Evolutionary conservation across 23 red algal species (phyloP).

Genomic region (Gracilaria caudata): DNA sequence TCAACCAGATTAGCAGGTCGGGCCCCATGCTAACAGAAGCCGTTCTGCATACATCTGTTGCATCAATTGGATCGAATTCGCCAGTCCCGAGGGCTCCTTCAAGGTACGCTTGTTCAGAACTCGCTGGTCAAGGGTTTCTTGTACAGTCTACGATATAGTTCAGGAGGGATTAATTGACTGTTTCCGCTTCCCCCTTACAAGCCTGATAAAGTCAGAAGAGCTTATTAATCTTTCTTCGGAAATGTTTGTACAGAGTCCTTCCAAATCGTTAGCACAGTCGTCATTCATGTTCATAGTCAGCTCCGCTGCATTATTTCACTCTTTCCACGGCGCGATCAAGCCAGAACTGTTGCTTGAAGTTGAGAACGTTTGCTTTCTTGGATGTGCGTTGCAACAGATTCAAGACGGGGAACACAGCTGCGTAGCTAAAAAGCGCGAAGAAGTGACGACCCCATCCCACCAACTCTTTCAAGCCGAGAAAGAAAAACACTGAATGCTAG

Average conservation of each 20-base stretch:
- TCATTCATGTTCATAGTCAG: slow-evolving; percentile 22
- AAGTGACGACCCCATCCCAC: slow-evolving; percentile 63
- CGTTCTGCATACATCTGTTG: too few species aligned
- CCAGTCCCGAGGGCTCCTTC: too few species aligned
- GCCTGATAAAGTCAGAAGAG: too few species aligned
- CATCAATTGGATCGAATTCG: too few species aligned
- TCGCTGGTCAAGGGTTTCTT: slow-evolving; percentile 19
- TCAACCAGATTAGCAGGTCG: too few species aligned
- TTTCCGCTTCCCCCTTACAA: neutral
- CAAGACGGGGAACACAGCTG: slow-evolving; percentile 29
- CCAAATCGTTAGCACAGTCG: too few species aligned
- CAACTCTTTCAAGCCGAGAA: slow-evolving; percentile 62
- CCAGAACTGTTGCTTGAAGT: slow-evolving; percentile 30
- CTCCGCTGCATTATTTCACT: slow-evolving; percentile 45
- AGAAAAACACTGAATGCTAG: slow-evolving; percentile 52
- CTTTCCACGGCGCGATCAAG: slow-evolving; percentile 48
- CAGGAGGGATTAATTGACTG: neutral
- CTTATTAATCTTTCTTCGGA: too few species aligned
- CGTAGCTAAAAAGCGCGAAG: slow-evolving; percentile 63
- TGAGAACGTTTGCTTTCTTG: slow-evolving; percentile 14
- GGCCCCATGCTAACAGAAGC: too few species aligned
- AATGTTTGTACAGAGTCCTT: neutral
- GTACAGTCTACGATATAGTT: neutral
- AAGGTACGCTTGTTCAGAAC: slow-evolving; percentile 16
- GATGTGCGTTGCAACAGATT: neutral